Evolutionary conservation across 345 rosid genomes (phyloP).

Genomic region (Pugionium dolabratum): DNA sequence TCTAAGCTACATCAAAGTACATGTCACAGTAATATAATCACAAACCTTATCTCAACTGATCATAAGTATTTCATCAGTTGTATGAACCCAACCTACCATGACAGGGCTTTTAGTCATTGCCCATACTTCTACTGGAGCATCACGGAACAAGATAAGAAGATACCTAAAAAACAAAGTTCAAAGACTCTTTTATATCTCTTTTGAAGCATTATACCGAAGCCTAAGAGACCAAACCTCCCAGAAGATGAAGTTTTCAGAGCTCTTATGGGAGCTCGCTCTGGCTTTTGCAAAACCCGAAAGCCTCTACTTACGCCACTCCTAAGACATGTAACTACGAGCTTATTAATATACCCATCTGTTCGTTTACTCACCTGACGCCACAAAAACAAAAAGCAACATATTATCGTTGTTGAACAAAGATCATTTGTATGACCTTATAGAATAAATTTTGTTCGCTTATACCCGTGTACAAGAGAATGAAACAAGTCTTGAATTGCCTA

Average conservation of each 20-base stretch:
- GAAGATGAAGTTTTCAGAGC: slow-evolving; percentile 81
- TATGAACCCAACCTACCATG: slow-evolving; percentile 50
- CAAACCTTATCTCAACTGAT: slow-evolving; percentile 8
- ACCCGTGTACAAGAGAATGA: slow-evolving; percentile 76
- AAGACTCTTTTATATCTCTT: not conserved
- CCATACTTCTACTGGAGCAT: slow-evolving; percentile 95
- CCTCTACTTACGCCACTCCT: slow-evolving; percentile 80
- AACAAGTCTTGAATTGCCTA: slow-evolving; percentile 90
- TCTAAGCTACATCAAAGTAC: slow-evolving; percentile 85
- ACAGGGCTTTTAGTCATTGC: slow-evolving; percentile 91
- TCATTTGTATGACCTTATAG: not conserved
- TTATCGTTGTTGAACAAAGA: not conserved
- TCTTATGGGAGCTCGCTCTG: slow-evolving; percentile 85
- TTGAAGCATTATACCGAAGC: not conserved
- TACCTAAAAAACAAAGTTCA: slow-evolving; percentile 51
- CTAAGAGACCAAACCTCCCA: slow-evolving; percentile 61
- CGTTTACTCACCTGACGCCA: slow-evolving; percentile 67
- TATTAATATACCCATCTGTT: slow-evolving; percentile 76
- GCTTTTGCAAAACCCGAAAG: slow-evolving; percentile 78
- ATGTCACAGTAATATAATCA: slow-evolving; percentile 50
- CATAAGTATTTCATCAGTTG: not conserved
- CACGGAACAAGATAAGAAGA: slow-evolving; percentile 88
- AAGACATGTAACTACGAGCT: slow-evolving; percentile 77
- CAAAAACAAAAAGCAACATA: slow-evolving; percentile 16
- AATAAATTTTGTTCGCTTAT: not conserved